Evolutionary conservation across 306 rosid species (phyloP).

Genomic region (Vigna reflexopilosa): DNA sequence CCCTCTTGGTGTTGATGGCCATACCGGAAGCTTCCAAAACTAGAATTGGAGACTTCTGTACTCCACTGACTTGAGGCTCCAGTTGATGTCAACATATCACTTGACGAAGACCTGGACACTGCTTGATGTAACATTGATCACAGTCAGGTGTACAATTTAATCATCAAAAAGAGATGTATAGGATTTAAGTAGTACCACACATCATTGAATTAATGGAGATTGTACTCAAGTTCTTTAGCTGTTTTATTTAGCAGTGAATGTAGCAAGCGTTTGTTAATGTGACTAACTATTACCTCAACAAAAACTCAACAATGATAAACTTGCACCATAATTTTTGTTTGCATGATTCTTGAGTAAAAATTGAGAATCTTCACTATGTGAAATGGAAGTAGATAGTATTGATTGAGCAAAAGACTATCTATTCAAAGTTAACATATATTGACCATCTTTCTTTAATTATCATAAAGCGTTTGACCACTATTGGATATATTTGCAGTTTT

Average conservation of each 20-base stretch:
- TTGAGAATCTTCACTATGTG: not conserved
- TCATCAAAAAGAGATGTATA: constrained; percentile 16
- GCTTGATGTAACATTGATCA: constrained; percentile 33
- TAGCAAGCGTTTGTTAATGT: not conserved
- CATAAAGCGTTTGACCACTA: too few relatives aligned
- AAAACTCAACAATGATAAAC: constrained; percentile 10
- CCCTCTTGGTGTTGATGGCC: constrained; percentile 27
- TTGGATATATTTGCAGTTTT: not conserved
- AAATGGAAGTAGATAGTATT: not conserved
- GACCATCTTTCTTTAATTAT: too few relatives aligned
- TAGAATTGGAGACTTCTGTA: constrained; percentile 31
- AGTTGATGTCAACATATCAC: constrained; percentile 31
- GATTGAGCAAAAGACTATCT: not conserved
- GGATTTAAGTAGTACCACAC: constrained; percentile 10
- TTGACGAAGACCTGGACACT: constrained; percentile 53
- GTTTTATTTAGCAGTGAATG: not conserved
- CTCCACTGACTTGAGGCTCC: constrained; percentile 35
- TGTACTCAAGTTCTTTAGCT: constrained; percentile 3
- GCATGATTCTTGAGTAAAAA: constrained; percentile 4
- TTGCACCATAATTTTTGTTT: not conserved
- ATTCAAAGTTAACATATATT: not conserved
- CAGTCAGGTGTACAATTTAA: constrained; percentile 13
- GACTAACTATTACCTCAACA: not conserved
- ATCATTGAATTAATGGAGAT: not conserved
- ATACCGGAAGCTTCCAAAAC: not conserved